Evolutionary conservation across 2,329 filamentous ascomycete species (phyloP), one percentile per base, ranked within the genome.

Genomic region (Teratosphaeria pseudoeucalypti): DNA sequence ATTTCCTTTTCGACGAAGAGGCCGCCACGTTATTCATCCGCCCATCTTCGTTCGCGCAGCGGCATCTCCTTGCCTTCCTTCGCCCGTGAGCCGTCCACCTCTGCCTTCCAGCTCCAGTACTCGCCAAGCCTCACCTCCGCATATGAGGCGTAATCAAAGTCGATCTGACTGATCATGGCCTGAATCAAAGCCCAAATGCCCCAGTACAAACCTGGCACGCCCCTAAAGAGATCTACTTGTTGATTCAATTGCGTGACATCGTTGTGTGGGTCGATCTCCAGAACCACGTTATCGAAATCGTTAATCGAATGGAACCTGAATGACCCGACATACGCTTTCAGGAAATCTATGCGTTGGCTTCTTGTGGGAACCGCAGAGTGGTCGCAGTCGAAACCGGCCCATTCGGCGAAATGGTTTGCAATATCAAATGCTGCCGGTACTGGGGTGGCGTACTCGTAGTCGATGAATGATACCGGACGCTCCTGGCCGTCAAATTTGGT

Each of bases 401-500:
- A 99, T 77, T 99, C 94, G 55, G 94, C 91, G 72, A 99, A 96
- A 79, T 99, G 94, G 77, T 99, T 99, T 56, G 92, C 88, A 67
- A 99, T 86, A 73, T 99, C 94, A 75, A 99, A 99, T 1, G 92
- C 92, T 3, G 92, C 91, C 1, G 92, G 92, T 0, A 92, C 92
- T 2, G 94, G 92, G 4, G 90, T 94, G 14, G 92, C 91, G 75
- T 99, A 99, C 75, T 99, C 94, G 78, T 97, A 99, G 76, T 99
- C 94, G 73, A 99, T 99, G 76, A 99, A 97, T 70, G 83, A 84
- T 58, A 92, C 87, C 2, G 70, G 66, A 19, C 64, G 64, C 57
- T 70, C 66, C 11, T 61, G 58, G 9, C 63, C 62, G 49, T 61
- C 67, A 12, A 69, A 68, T 2, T 71, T 65, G 16, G 29, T 32